These are phyloP conservation scores for Eucalyptus regnans DNA, from an alignment of 345 rosid genomes.

Conservation along the genomic window DNA sequence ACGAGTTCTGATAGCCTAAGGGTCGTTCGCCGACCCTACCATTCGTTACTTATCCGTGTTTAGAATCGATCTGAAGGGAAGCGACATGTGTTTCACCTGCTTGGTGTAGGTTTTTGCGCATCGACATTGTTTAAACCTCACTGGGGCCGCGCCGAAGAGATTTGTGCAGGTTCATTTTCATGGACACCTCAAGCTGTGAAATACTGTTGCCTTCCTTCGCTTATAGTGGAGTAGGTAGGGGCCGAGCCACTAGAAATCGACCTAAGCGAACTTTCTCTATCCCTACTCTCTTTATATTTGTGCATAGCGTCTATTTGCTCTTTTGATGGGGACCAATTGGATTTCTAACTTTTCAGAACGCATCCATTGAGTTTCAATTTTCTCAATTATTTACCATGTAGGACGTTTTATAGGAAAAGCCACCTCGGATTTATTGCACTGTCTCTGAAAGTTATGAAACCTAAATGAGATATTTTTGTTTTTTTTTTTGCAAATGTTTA, in stretches of 20 bases:
- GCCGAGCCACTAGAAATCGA: not conserved
- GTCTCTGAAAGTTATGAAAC: not conserved
- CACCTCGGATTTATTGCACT: not conserved
- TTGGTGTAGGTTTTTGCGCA: not conserved
- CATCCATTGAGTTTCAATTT: fast-evolving
- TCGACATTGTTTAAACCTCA: not conserved
- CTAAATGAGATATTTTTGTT: not conserved
- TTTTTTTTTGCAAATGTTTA: not conserved
- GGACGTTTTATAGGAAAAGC: not conserved
- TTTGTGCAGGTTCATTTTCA: not conserved
- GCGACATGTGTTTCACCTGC: not conserved
- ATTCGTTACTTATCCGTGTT: not conserved
- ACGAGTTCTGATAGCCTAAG: not conserved
- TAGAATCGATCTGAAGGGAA: not conserved
- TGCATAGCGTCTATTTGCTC: not conserved
- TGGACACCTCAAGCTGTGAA: not conserved
- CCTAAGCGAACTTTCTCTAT: not conserved
- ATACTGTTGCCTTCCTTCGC: not conserved
- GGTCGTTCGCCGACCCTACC: not conserved
- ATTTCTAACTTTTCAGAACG: not conserved
- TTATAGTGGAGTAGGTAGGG: not conserved
- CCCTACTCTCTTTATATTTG: not conserved
- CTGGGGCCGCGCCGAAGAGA: not conserved
- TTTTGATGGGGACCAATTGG: not conserved
- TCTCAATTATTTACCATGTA: not conserved